phyloP scores from a whole-genome alignment of 495 filamentous ascomycete species.

The Halenospora varia region DNA sequence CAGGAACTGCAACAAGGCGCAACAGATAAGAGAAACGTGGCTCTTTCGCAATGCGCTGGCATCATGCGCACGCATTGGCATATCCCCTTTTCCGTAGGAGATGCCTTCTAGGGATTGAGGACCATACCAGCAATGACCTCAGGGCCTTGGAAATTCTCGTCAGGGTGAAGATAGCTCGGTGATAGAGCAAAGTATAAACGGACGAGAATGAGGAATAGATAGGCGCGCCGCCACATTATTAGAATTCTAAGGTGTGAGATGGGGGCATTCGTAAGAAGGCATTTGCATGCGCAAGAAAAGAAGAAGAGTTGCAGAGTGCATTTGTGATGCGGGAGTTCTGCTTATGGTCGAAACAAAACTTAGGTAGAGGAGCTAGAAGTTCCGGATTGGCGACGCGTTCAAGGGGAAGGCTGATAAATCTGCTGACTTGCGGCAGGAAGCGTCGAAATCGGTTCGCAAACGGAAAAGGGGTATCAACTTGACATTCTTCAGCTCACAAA shows the following conservation, averaged over 20 bases:
- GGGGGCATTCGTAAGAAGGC: conserved; percentile 19
- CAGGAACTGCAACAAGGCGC: conserved; percentile 19
- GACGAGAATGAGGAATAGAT: conserved; percentile 77
- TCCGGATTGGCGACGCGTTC: neutral
- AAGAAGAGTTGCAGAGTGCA: conserved; percentile 12
- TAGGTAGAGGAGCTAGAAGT: neutral
- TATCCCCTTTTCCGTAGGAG: neutral
- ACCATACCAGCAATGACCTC: conserved; percentile 92
- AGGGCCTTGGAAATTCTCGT: conserved; percentile 97
- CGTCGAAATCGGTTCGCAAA: no score
- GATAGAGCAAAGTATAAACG: conserved; percentile 92
- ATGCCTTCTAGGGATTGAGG: neutral
- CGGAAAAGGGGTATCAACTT: no score
- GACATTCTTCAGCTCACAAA: no score
- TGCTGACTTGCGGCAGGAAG: no score
- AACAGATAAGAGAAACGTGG: conserved; percentile 2
- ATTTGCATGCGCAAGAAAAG: conserved; percentile 13
- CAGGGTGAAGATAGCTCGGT: conserved; percentile 94
- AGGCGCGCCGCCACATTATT: conserved; percentile 86
- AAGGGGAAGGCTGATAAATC: no score
- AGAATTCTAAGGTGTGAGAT: conserved; percentile 14
- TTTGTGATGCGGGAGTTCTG: conserved; percentile 13
- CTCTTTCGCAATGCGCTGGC: neutral
- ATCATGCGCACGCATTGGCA: neutral
- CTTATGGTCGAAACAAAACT: neutral